Conservation (phyloP, 129 eudicot genomes). For the Apium graveolens region DNA sequence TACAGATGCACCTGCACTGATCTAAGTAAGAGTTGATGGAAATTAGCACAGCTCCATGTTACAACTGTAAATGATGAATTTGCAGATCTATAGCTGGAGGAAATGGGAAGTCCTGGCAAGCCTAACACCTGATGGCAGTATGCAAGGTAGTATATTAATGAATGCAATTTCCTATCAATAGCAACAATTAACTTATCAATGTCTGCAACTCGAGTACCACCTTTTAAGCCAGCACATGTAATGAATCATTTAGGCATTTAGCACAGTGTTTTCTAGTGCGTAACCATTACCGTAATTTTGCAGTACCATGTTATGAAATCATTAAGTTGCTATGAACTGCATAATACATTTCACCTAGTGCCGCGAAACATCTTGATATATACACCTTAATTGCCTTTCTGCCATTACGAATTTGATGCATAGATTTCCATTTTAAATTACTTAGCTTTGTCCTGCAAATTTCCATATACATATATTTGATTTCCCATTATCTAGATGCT, state of each 20-base stretch:
- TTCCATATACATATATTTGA: background rate
- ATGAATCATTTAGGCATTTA: background rate
- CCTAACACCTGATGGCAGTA: constrained; percentile 37
- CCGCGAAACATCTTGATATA: background rate
- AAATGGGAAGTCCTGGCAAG: constrained; percentile 84
- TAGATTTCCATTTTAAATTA: background rate
- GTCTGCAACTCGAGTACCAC: background rate
- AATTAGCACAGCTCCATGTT: background rate
- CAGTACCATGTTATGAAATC: no score
- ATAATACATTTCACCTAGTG: background rate
- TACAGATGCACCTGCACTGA: background rate
- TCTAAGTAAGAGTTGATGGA: background rate
- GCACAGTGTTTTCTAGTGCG: no score
- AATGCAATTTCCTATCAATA: background rate
- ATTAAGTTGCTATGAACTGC: background rate
- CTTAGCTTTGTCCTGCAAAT: background rate
- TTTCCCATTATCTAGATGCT: background rate
- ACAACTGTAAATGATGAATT: constrained; percentile 1
- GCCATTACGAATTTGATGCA: background rate
- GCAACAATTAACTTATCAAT: no score
- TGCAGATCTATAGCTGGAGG: constrained; percentile 97
- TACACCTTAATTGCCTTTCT: background rate
- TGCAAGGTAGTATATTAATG: constrained; percentile 40
- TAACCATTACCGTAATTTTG: no score
- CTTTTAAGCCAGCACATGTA: background rate